Base-by-base conservation (phyloP, 306 rosid species). In the Erythrophleum fordii region DNA sequence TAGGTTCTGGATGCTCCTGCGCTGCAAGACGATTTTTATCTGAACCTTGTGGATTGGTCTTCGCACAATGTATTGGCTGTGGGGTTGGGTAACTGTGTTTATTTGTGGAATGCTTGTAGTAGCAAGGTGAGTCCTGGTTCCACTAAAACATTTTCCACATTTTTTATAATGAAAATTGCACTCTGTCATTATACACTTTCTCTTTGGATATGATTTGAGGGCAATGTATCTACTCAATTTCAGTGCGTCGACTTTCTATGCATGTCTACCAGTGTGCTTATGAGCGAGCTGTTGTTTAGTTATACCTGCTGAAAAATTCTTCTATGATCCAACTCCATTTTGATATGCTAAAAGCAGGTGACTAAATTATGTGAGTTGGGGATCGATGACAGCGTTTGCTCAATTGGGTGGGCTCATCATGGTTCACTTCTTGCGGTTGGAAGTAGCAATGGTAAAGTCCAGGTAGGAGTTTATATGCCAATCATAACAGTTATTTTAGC, bases 1-100 rank as follows among this genome's bases (percentile, higher is more conserved):
- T 78, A 94, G 98, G 91, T 94, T 81, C 55, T 94, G 86, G 98
- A 94, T 80, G 98, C 98, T 8, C 98, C 98, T 17, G 98, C 95
- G 16, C 73, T 94, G 87, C 97, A 92, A 80, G 98, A 94, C 37
- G 98, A 94, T 80, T 94, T 94, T 83, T 94, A 94, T 82, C 76
- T 94, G 77, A 94, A 94, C 83, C 97, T 94, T 34, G 98, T 94
- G 44, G 97, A 90, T 82, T 94, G 98, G 98, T 94, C 98, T 78
- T 81, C 92, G 20, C 89, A 90, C 73, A 92, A 94, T 84, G 92
- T 94, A 22, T 76, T 94, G 76, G 92, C 95, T 20, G 98, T 94
- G 35, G 98, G 94, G 46, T 73, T 94, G 84, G 97, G 93, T 5
- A 92, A 87, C 82, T 94, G 90, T 79, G 95, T 92, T 87, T 94